Conservation (phyloP, 2,329 filamentous ascomycete genomes). For the Kalaharituber pfeilii region DNA sequence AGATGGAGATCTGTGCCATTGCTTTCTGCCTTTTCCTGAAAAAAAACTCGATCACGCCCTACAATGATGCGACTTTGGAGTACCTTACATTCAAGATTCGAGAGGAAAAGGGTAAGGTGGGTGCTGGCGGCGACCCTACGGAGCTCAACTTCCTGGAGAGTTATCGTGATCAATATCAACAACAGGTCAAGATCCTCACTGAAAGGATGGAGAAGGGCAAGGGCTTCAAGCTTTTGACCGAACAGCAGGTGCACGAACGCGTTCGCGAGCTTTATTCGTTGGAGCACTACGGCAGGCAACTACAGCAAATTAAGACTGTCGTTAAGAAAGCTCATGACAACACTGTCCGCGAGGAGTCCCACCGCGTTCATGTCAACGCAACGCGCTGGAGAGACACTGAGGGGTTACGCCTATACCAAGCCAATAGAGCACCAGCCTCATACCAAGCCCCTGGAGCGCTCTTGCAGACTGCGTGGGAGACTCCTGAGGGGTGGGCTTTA, state of each 20-base stretch:
- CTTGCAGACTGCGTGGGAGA: too few relatives aligned
- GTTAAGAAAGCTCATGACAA: conserved; percentile 16
- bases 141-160: conserved; percentile 20
- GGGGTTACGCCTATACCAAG: too few relatives aligned
- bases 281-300: conserved; percentile 20
- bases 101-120: conserved; percentile 26
- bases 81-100: conserved; percentile 29
- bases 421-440: too few relatives aligned
- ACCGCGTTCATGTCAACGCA: conserved; percentile 8
- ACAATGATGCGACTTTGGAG: conserved; percentile 29
- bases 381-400: not conserved
- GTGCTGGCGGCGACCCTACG: conserved; percentile 19
- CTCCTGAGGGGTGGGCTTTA: too few relatives aligned
- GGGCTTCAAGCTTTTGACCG: conserved; percentile 7
- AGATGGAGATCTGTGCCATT: conserved; percentile 26
- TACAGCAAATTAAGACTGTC: conserved; percentile 15
- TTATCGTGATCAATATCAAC: conserved; percentile 17
- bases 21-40: conserved; percentile 29
- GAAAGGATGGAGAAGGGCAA: conserved; percentile 10
- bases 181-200: conserved; percentile 19
- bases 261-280: conserved; percentile 21
- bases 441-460: too few relatives aligned
- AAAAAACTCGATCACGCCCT: conserved; percentile 27
- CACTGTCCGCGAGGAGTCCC: conserved; percentile 18
- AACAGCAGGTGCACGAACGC: conserved; percentile 15